A percentile compares a stretch with the other conserved stretches of the same genome.
phyloP scores from a whole-genome alignment of 768 basidiomycete species.

The Tylopilus vinaceipallidus region DNA sequence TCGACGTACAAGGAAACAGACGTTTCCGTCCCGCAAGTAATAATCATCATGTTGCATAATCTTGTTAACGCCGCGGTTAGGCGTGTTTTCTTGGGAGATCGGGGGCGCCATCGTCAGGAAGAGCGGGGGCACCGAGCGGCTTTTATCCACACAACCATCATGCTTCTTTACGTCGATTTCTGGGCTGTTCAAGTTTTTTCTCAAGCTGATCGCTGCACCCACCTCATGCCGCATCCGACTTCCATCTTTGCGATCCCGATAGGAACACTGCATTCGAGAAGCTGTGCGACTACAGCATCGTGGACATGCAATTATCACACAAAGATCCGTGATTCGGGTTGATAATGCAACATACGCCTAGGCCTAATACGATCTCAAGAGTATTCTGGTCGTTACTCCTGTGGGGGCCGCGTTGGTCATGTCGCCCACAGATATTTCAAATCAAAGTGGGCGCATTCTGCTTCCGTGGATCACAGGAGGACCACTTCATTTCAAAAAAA shows the following conservation, averaged over 20 bases:
- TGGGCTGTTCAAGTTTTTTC: constrained; percentile 7
- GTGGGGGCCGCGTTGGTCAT: background rate
- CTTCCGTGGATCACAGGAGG: constrained; percentile 13
- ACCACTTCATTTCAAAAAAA: background rate
- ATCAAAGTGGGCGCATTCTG: background rate
- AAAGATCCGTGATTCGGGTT: constrained; percentile 10
- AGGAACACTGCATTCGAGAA: background rate
- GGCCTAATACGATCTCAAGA: background rate
- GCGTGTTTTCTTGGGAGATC: background rate
- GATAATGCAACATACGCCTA: background rate
- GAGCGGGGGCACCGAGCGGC: background rate
- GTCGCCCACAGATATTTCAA: constrained; percentile 2
- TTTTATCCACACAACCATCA: constrained; percentile 14
- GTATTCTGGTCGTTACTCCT: background rate
- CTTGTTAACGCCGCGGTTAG: constrained; percentile 10
- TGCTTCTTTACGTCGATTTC: constrained; percentile 5
- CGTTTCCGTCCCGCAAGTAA: constrained; percentile 53
- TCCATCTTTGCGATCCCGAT: background rate
- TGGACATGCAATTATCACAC: constrained; percentile 23
- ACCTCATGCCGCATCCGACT: constrained; percentile 11
- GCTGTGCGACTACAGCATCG: constrained; percentile 20
- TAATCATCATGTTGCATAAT: constrained; percentile 36
- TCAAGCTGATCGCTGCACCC: constrained; percentile 7
- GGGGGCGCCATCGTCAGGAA: background rate
- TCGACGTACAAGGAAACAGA: constrained; percentile 49